phyloP scores from a whole-genome alignment of 1,284 basidiomycete species.

The Cryptococcus sp. region DNA sequence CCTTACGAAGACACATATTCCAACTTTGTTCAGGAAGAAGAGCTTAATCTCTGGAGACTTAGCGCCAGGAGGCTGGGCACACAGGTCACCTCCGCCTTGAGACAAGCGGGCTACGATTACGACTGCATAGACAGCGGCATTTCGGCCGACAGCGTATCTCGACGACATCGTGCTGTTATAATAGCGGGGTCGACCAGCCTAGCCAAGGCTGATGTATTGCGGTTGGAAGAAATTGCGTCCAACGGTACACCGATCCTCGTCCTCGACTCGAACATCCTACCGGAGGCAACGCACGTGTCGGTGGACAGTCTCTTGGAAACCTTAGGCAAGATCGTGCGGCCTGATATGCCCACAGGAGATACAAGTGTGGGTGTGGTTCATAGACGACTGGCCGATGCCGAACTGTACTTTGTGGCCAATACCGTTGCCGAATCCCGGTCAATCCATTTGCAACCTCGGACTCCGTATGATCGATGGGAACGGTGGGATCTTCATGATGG shows the following conservation, averaged over 20 bases:
- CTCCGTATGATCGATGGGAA: constrained; percentile 1
- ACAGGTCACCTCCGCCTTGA: not conserved
- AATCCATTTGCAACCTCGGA: not conserved
- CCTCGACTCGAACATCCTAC: constrained; percentile 4
- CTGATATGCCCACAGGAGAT: too few relatives aligned
- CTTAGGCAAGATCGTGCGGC: not conserved
- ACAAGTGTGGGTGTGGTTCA: not conserved
- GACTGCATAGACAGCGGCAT: constrained; percentile 3
- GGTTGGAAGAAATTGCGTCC: not conserved
- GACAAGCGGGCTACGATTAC: constrained; percentile 8
- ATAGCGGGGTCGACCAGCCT: constrained; percentile 3
- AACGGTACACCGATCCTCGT: not conserved
- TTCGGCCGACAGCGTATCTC: not conserved
- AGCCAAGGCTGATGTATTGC: not conserved
- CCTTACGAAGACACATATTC: constrained; percentile 9
- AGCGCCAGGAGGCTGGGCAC: constrained; percentile 1
- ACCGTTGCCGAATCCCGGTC: not conserved
- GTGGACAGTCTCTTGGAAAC: not conserved
- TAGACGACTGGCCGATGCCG: constrained; percentile 3
- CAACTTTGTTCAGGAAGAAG: constrained; percentile 4
- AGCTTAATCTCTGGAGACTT: constrained; percentile 4
- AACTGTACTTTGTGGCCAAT: constrained; percentile 9
- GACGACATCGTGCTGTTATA: constrained; percentile 1
- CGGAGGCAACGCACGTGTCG: constrained; percentile 1
- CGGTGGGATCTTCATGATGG: constrained; percentile 6